These are phyloP conservation scores for Rhodosporidiobolus odoratus DNA, from an alignment of 768 basidiomycete genomes.

Conservation along the genomic window DNA sequence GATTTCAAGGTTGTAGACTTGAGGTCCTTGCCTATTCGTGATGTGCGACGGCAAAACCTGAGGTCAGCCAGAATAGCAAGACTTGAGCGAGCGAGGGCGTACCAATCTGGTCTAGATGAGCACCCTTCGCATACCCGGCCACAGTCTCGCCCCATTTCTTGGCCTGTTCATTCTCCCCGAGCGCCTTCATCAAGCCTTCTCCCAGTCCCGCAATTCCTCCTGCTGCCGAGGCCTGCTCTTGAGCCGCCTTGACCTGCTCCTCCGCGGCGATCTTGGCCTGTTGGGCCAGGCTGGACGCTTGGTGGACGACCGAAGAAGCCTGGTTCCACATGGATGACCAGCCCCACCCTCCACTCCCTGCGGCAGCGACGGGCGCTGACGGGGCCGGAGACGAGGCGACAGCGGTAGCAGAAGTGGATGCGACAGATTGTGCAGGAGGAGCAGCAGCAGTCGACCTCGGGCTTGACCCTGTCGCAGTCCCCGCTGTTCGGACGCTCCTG, in stretches of 20 bases:
- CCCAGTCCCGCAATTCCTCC: slow-evolving; percentile 38
- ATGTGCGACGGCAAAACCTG: no score
- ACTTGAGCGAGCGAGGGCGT: slow-evolving; percentile 39
- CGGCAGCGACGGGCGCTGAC: neutral
- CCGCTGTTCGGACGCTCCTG: slow-evolving; percentile 7
- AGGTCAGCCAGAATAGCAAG: neutral
- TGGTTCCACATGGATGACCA: slow-evolving; percentile 38
- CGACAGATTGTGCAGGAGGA: no score
- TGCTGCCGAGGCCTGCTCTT: slow-evolving; percentile 30
- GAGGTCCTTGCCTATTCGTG: slow-evolving; percentile 83
- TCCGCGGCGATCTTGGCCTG: slow-evolving; percentile 71
- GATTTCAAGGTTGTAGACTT: slow-evolving; percentile 81
- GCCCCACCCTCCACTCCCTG: slow-evolving; percentile 38
- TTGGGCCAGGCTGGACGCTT: slow-evolving; percentile 36
- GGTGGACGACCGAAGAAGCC: slow-evolving; percentile 36
- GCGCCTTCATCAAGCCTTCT: slow-evolving; percentile 35
- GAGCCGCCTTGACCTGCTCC: slow-evolving; percentile 68
- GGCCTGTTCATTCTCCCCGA: slow-evolving; percentile 63
- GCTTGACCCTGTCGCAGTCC: neutral
- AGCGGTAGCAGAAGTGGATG: neutral
- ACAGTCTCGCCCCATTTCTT: slow-evolving; percentile 83
- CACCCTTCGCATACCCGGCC: slow-evolving; percentile 76
- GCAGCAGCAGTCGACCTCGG: neutral
- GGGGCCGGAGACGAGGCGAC: slow-evolving; percentile 1
- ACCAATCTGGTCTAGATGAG: slow-evolving; percentile 88